Conservation (phyloP, 805 yeast genomes). For the Wickerhamia fluorescens region DNA sequence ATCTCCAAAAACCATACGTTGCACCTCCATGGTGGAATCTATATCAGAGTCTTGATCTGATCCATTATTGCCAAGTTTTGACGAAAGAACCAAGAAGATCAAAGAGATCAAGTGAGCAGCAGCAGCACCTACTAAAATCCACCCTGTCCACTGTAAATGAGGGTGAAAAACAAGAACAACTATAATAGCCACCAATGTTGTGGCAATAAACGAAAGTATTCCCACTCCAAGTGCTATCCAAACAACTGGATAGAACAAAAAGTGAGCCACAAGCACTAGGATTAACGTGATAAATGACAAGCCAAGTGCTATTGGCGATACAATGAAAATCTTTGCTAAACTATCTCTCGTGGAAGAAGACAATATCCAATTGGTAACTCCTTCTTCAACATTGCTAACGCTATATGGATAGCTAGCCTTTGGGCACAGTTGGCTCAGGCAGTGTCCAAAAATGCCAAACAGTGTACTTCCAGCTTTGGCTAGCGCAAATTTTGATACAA, state of each 20-base stretch:
- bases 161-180: conserved; percentile 57
- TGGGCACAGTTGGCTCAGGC: conserved; percentile 37
- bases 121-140: conserved; percentile 66
- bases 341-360: conserved; percentile 38
- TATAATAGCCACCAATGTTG: conserved; percentile 50
- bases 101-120: conserved; percentile 46
- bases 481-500: conserved; percentile 39
- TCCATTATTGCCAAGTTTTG: conserved; percentile 2
- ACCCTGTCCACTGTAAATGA: conserved; percentile 60
- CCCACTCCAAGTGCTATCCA: conserved; percentile 39
- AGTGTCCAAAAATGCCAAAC: conserved; percentile 67
- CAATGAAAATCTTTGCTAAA: conserved; percentile 48
- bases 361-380: conserved; percentile 43
- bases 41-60: background rate
- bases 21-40: background rate
- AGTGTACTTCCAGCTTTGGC: conserved; percentile 39
- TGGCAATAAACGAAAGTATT: conserved; percentile 43
- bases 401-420: conserved; percentile 40
- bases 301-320: conserved; percentile 64
- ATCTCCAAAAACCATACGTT: background rate
- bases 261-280: conserved; percentile 18
- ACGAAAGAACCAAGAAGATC: conserved; percentile 36
- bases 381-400: conserved; percentile 22
- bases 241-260: conserved; percentile 10
- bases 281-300: conserved; percentile 38